These are phyloP conservation scores for Russula virescens DNA, from an alignment of 768 basidiomycete genomes.

Conservation along the genomic window DNA sequence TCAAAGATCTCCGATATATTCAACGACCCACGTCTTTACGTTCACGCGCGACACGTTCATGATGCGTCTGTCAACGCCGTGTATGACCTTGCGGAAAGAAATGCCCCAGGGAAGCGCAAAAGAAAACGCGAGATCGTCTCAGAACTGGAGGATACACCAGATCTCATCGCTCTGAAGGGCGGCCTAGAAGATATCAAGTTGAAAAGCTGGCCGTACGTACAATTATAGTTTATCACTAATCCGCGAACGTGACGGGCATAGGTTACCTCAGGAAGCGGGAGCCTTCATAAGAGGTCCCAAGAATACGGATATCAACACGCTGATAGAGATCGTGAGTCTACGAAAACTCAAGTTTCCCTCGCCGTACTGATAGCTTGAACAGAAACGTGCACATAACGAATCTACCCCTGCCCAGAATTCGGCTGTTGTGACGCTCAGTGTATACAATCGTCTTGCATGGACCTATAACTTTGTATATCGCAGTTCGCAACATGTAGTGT, in stretches of 20 bases:
- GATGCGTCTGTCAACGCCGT: slow-evolving; percentile 40
- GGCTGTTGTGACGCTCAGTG: slow-evolving; percentile 52
- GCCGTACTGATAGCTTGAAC: slow-evolving; percentile 8
- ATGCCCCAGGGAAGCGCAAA: slow-evolving; percentile 33
- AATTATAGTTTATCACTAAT: background rate
- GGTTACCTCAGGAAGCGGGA: slow-evolving; percentile 47
- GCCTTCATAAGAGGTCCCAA: slow-evolving; percentile 59
- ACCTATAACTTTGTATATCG: slow-evolving; percentile 53
- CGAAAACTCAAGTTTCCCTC: background rate
- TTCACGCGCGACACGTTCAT: slow-evolving; percentile 50
- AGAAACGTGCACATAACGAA: slow-evolving; percentile 11
- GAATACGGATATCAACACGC: slow-evolving; percentile 60
- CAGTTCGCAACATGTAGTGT: slow-evolving; percentile 59
- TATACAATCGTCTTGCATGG: slow-evolving; percentile 59
- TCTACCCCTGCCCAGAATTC: slow-evolving; percentile 29
- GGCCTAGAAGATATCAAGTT: slow-evolving; percentile 49
- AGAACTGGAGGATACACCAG: slow-evolving; percentile 38
- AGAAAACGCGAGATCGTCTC: slow-evolving; percentile 33
- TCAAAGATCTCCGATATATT: slow-evolving; percentile 42
- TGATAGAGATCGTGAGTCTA: slow-evolving; percentile 38
- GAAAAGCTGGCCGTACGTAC: slow-evolving; percentile 55
- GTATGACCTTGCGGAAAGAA: slow-evolving; percentile 32
- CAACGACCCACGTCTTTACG: slow-evolving; percentile 51
- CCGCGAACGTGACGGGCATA: slow-evolving; percentile 26
- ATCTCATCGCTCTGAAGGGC: slow-evolving; percentile 45